Base-by-base conservation (phyloP, 306 rosid genomes). In the Gillenia trifoliata region DNA sequence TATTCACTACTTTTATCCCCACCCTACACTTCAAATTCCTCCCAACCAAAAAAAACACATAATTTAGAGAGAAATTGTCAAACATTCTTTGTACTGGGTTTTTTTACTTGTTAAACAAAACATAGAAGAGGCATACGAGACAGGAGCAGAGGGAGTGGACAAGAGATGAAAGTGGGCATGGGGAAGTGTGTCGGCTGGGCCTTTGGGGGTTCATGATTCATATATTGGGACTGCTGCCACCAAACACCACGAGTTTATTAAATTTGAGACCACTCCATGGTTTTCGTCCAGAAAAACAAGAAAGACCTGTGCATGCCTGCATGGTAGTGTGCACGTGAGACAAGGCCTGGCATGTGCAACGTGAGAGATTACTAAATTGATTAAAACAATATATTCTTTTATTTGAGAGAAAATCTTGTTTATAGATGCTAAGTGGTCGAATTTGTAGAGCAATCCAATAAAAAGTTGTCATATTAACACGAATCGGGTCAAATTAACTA, bases 141-240 rank as follows among this genome's bases (percentile, higher is more conserved):
- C 6, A 12, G 34, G 71, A 6, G 33, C 20, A n/a, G 33, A 45
- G 59, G 6, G 63, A 41, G 57, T 12, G 66, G 75, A 41, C 62
- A 23, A 22, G 33, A 34, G n/a, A 15, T 20, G 20, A 23, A 50
- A 26, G 77, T 54, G 52, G 28, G 66, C 82, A 31, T 80, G 8
- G 82, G 72, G 75, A 77, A 66, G 70, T 81, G 87, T 76, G 91
- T 84, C 75, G 82, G 83, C 71, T 74, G 82, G 80, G 83, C 38
- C 38, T 64, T 66, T 23, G 25, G 47, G 70, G 75, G 72, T 72
- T 86, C 61, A 63, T 40, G 70, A 49, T 72, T 60, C 78, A 60
- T 56, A 62, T 49, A 66, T 23, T 0, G 75, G 75, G 78, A 82
- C 83, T 78, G 60, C 78, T 56, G 78, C 80, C 80, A 62, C 73